Base-by-base conservation (phyloP, 2,329 filamentous ascomycete species). In the Sclerotinia nivalis region DNA sequence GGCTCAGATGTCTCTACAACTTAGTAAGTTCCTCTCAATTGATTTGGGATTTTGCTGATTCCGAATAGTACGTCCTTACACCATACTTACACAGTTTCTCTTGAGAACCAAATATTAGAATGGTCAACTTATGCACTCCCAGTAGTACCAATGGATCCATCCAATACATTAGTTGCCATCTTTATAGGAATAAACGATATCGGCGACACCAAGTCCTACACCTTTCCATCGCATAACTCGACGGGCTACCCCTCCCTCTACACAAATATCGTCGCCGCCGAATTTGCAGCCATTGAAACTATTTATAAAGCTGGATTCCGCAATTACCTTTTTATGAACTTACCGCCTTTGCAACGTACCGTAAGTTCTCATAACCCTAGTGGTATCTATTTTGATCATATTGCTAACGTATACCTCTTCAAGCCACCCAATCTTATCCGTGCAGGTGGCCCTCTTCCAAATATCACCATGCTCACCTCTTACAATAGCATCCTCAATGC, bases 161-260 rank as follows among this genome's bases (percentile, higher is more conserved):
- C 77, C 5, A 76, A 80, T 25, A 80, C 83, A 1, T 78, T 87
- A 1, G 80, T 86, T 0, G 82, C 82, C 2, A 75, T 86, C 50
- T 88, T 83, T 82, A 88, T 87, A 59, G 86, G 84, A 1, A 81
- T 87, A 70, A 88, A 88, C 74, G 86, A 88, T 69, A 85, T 88
- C 71, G 81, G 80, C 72, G 85, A 88, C 74, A 82, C 82, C 9
- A 79, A 77, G 20, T 80, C 82, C 54, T 82, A 81, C 61, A 79
- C 73, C 18, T 77, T 82, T 18, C 78, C 80, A 22, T 69, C 81
- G 22, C 80, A 81, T 52, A 79, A 78, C 45, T 78, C 74, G 18
- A 75, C 81, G 4, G 76, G 79, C 15, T 86, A 85, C 71, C 78
- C 80, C 4, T 76, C 74, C 0, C 82, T 84, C 72, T 86, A 86